A percentile compares a stretch with the other conserved stretches of the same genome.
These are phyloP conservation scores for Fusarium sp. DNA, from an alignment of 2,329 filamentous ascomycete species.

Conservation along the genomic window DNA sequence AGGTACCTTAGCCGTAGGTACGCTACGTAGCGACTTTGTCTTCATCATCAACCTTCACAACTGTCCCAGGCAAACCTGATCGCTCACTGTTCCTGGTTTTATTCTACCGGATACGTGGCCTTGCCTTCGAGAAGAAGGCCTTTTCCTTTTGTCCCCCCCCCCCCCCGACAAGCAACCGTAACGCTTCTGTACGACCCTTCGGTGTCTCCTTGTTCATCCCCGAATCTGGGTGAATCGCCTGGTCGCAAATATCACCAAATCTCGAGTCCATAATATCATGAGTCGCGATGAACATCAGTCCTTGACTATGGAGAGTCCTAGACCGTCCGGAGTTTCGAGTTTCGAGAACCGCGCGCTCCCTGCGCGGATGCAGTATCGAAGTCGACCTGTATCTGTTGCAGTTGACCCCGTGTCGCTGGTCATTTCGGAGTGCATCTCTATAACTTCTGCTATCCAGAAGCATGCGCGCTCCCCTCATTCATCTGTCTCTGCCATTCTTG, in stretches of 20 bases:
- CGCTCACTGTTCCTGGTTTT: slow-evolving; percentile 13
- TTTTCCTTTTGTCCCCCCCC: not conserved
- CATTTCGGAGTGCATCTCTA: slow-evolving; percentile 98
- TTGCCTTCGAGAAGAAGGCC: slow-evolving; percentile 19
- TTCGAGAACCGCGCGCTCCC: slow-evolving; percentile 48
- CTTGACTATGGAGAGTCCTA: slow-evolving; percentile 47
- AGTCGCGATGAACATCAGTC: slow-evolving; percentile 50
- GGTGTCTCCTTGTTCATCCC: slow-evolving; percentile 1
- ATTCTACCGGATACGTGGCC: slow-evolving; percentile 31
- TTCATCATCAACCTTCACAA: slow-evolving; percentile 40
- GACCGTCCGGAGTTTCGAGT: slow-evolving; percentile 36
- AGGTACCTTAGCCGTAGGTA: slow-evolving; percentile 7
- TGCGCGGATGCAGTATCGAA: slow-evolving; percentile 70
- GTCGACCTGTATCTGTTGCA: slow-evolving; percentile 78
- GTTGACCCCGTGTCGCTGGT: slow-evolving; percentile 93
- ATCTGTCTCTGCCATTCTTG: slow-evolving; percentile 94
- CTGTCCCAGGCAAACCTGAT: slow-evolving; percentile 22
- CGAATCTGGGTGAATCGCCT: slow-evolving; percentile 20
- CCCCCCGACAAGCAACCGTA: not conserved
- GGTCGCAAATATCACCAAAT: slow-evolving; percentile 31
- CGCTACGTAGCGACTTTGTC: slow-evolving; percentile 36
- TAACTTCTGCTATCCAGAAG: slow-evolving; percentile 98
- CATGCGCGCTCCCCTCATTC: slow-evolving; percentile 96
- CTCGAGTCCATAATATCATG: slow-evolving; percentile 49
- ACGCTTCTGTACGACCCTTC: slow-evolving; percentile 13